phyloP scores from a whole-genome alignment of 2,329 filamentous ascomycete species.

The Hymenoscyphus infarciens region DNA sequence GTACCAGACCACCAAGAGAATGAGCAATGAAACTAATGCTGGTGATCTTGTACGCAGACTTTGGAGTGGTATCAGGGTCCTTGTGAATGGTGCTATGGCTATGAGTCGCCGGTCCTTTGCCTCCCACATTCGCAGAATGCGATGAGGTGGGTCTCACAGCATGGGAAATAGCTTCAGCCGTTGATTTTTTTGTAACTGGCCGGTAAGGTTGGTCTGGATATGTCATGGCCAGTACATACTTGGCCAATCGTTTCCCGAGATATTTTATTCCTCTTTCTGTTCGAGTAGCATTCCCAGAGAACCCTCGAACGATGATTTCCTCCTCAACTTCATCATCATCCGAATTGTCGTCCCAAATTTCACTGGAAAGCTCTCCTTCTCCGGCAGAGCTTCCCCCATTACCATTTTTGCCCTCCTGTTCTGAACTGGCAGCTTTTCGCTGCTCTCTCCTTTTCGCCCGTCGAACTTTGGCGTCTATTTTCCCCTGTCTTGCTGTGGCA shows the following conservation, averaged over 20 bases:
- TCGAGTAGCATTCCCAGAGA: constrained; percentile 81
- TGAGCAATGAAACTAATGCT: constrained; percentile 95
- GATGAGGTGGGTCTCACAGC: constrained; percentile 37
- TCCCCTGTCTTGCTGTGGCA: constrained; percentile 70
- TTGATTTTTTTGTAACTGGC: constrained; percentile 52
- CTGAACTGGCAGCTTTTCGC: background rate
- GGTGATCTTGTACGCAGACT: constrained; percentile 74
- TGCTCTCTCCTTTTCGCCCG: constrained; percentile 46
- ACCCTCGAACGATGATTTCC: constrained; percentile 85
- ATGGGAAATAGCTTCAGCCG: constrained; percentile 41
- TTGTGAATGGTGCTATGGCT: constrained; percentile 59
- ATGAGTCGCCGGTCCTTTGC: constrained; percentile 49
- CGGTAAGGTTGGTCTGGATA: constrained; percentile 91
- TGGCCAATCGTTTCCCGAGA: constrained; percentile 87
- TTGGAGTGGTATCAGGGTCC: constrained; percentile 36
- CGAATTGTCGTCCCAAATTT: constrained; percentile 23
- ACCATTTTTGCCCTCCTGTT: constrained; percentile 20
- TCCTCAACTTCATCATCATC: constrained; percentile 60
- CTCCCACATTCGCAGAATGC: constrained; percentile 34
- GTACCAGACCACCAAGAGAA: constrained; percentile 83
- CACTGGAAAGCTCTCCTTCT: constrained; percentile 1
- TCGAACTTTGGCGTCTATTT: constrained; percentile 62
- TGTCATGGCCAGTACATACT: constrained; percentile 83
- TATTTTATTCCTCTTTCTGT: constrained; percentile 97
- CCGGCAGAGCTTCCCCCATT: constrained; percentile 19